Evolutionary conservation across 129 eudicot genomes (phyloP), one percentile per base, ranked within the genome.

Genomic region (Flaveria sonorensis): DNA sequence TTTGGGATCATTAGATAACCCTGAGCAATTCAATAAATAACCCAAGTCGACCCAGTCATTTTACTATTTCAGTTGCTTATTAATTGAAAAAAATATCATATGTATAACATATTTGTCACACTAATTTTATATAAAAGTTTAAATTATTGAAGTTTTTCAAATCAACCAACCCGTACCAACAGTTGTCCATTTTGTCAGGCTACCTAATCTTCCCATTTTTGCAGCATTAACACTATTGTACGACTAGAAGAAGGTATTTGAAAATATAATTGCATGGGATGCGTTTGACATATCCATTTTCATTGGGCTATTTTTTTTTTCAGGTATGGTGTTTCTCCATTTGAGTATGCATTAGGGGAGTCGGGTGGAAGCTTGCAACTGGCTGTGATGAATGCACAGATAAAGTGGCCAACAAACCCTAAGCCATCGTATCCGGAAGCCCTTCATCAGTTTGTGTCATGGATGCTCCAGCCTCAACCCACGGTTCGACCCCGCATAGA

Each of bases 391-490:
- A 93, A 93, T 50, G 97, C 92, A 55, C 98, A 93, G 75, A 77
- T 93, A 53, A 90, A 93, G 78, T 93, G 97, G 97, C 97, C 98
- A 66, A 78, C 82, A 18, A 88, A 88, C 24, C 90, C 93, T 21
- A 90, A 90, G 48, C 89, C 96, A 36, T 80, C 92, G 7, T 93
- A 93, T 40, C 98, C 98, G 0, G 98, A 90, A 1, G 87, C 93
- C 10, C 92, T 93, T 75, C 96, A 87, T 79, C 95, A 93, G 91
- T 93, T 93, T 40, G 89, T 93, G 60, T 90, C 97, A 59, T 90
- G 98, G 98, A 90, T 93, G 97, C 88, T 93, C 43, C 97, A 93
- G 86, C 97, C 97, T 53, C 97, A 90, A 84, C 85, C 92, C 16
- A 62, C 96, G 0, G 97, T 93, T 43, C 84, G 98, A 36, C 98